These are phyloP conservation scores for Microascus cirrosus DNA, from an alignment of 2,329 filamentous ascomycete genomes.

Conservation along the genomic window DNA sequence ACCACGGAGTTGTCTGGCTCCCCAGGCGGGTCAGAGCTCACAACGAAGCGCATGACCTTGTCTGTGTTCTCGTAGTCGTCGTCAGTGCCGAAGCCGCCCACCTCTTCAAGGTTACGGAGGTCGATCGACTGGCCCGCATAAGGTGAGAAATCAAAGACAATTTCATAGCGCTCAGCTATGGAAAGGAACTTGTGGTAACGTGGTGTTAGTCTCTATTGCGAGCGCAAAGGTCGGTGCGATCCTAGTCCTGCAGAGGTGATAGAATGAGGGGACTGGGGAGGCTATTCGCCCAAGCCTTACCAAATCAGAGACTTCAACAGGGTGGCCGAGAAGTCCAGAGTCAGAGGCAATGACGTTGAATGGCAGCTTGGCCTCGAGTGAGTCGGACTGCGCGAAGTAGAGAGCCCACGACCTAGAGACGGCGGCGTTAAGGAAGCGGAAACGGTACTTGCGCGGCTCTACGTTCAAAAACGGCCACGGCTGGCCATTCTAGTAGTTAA, in stretches of 20 bases:
- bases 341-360: slow-evolving; percentile 46
- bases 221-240: background rate
- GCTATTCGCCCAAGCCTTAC: background rate
- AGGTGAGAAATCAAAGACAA: slow-evolving; percentile 42
- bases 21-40: slow-evolving; percentile 18
- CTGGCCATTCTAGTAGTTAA: slow-evolving; percentile 30
- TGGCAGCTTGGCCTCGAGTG: slow-evolving; percentile 18
- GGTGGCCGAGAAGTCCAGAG: slow-evolving; percentile 33
- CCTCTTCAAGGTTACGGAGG: slow-evolving; percentile 15
- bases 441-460: slow-evolving; percentile 48
- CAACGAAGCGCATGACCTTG: slow-evolving; percentile 40
- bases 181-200: slow-evolving; percentile 21
- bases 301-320: slow-evolving; percentile 28
- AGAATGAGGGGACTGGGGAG: background rate
- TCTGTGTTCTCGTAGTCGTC: slow-evolving; percentile 38
- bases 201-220: too few relatives aligned
- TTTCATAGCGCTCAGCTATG: slow-evolving; percentile 47
- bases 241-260: background rate
- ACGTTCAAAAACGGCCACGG: slow-evolving; percentile 50
- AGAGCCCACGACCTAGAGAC: slow-evolving; percentile 34
- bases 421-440: slow-evolving; percentile 40
- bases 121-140: slow-evolving; percentile 36
- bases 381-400: slow-evolving; percentile 26
- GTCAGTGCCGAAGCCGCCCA: slow-evolving; percentile 24
- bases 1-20: slow-evolving; percentile 23